A percentile compares a stretch with the other conserved stretches of the same genome.
Evolutionary conservation across 352 stramenopile species (phyloP).

Genomic region (Globisporangium sylvaticum): DNA sequence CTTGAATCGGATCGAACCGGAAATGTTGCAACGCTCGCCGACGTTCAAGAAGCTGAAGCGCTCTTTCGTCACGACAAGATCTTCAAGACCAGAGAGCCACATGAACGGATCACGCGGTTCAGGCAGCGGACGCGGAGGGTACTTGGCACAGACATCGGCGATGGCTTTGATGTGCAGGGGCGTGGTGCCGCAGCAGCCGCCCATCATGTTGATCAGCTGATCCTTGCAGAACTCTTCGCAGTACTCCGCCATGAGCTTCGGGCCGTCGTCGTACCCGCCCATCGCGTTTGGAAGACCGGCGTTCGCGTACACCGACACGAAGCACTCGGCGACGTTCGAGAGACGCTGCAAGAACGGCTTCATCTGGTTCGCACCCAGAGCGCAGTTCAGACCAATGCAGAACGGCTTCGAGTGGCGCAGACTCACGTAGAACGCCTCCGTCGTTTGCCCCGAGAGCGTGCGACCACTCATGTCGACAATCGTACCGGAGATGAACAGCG

Average conservation of each 20-base stretch:
- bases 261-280: slow-evolving; percentile 95
- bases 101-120: slow-evolving; percentile 88
- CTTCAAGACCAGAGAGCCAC: slow-evolving; percentile 95
- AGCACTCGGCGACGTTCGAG: slow-evolving; percentile 92
- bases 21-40: slow-evolving; percentile 95
- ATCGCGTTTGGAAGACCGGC: slow-evolving; percentile 96
- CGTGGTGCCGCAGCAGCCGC: slow-evolving; percentile 95
- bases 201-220: slow-evolving; percentile 95
- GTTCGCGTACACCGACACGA: slow-evolving; percentile 96
- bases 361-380: slow-evolving; percentile 95
- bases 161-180: slow-evolving; percentile 93
- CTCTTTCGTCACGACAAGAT: slow-evolving; percentile 92
- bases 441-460: slow-evolving; percentile 95
- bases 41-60: slow-evolving; percentile 96
- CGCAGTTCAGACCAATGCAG: slow-evolving; percentile 97
- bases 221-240: slow-evolving; percentile 95
- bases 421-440: slow-evolving; percentile 96
- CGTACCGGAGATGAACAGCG: slow-evolving; percentile 96
- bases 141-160: slow-evolving; percentile 68
- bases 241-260: slow-evolving; percentile 90
- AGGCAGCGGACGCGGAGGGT: slow-evolving; percentile 81
- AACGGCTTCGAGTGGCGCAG: slow-evolving; percentile 95
- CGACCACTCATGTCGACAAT: slow-evolving; percentile 96
- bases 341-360: slow-evolving; percentile 93
- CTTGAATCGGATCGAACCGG: slow-evolving; percentile 95